Base-by-base conservation (phyloP, 1,139 yeast species). In the Diutina neorugosa region DNA sequence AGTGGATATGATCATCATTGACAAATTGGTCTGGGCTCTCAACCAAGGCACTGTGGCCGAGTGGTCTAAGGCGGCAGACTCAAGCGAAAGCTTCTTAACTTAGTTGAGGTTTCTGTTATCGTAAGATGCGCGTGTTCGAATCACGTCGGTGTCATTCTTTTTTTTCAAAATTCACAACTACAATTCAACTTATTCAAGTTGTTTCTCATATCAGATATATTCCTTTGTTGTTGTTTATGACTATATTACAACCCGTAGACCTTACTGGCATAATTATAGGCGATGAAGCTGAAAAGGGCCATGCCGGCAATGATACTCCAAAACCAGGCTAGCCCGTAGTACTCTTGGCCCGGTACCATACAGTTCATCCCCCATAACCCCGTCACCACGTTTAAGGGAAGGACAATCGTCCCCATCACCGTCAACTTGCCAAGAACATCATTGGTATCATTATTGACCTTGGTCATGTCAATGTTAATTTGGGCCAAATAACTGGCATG, bases 321-420 rank as follows among this genome's bases (percentile, higher is more conserved):
- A 67, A 93, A 93, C 98, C 98, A 93, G 4, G 72, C 66, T 59
- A 91, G 70, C 1, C 88, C 84, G 14, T 79, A 82, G 52, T 74
- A 72, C 31, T 78, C 84, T 64, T 91, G 98, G 0, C 98, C 98
- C 0, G 98, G 98, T 42, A 93, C 98, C 11, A 87, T 61, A 59
- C 95, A 96, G 70, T 93, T 93, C 98, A 93, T 93, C 56, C 98
- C 98, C 98, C 98, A 93, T 53, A 93, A 72, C 31, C 98, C 98
- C 0, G 98, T 93, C 23, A 93, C 84, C 54, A 93, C 88, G 65
- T 93, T 93, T 77, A 93, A 80, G 2, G 98, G 98, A 56, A 93
- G 72, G 8, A 93, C 96, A 56, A 93, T 87, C 0, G 98, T 90
- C 76, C 98, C 98, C 57, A 93, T 71, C 47, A 93, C 85, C 6